Percentiles rank a stretch among this genome's conserved stretches.
Evolutionary conservation across 192 early-diverging fungal species (phyloP).

Genomic region (Coemansia sp.): DNA sequence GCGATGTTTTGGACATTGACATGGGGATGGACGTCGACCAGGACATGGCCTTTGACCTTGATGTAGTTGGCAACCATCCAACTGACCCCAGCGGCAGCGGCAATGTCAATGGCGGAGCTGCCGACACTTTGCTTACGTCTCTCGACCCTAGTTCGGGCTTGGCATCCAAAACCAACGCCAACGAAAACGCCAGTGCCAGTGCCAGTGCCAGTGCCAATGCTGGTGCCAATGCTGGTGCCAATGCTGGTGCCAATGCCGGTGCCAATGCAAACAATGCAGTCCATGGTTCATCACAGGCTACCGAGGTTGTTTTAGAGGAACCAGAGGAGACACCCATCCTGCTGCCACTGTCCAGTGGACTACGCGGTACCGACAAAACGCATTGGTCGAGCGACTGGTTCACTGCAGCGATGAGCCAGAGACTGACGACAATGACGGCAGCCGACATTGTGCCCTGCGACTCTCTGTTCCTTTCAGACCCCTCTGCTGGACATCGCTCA

Average conservation of each 20-base stretch:
- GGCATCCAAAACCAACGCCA: too few species aligned
- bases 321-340: slow-evolving; percentile 11
- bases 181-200: too few species aligned
- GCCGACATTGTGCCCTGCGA: slow-evolving; percentile 41
- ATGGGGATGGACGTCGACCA: slow-evolving; percentile 36
- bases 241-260: not conserved
- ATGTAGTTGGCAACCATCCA: not conserved
- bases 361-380: slow-evolving; percentile 34
- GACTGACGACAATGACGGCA: slow-evolving; percentile 32
- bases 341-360: slow-evolving; percentile 34
- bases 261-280: not conserved
- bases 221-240: not conserved
- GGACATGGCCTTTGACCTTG: slow-evolving; percentile 13
- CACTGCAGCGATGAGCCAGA: slow-evolving; percentile 30
- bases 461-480: slow-evolving; percentile 33
- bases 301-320: not conserved
- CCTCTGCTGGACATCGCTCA: slow-evolving; percentile 13
- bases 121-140: too few species aligned
- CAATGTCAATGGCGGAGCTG: not conserved
- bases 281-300: not conserved
- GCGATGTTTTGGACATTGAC: slow-evolving; percentile 36
- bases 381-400: slow-evolving; percentile 49
- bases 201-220: not conserved
- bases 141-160: too few species aligned
- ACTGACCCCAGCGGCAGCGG: not conserved